Evolutionary conservation across 2,329 filamentous ascomycete species (phyloP), one percentile per base, ranked within the genome.

Genomic region (Ophiostoma tasmaniense): DNA sequence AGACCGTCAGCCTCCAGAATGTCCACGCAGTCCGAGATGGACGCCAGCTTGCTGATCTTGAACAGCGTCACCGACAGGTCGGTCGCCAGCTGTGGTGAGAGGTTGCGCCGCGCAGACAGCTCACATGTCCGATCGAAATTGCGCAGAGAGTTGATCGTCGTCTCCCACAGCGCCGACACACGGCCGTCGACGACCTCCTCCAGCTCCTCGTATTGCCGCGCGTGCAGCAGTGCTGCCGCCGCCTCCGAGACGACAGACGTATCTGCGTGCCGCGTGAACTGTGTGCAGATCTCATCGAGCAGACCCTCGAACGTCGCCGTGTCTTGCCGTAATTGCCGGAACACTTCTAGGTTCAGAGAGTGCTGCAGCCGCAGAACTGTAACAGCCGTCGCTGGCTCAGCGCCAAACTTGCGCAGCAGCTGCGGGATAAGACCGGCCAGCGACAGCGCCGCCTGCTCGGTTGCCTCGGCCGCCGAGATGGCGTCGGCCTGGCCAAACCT

Each of bases 181-280:
- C 94, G 96, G 75, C 84, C 85, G 72, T 95, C 90, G 1, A 93
- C 90, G 14, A 92, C 81, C 74, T 99, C 95, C 73, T 93, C 90
- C 42, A 97, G 86, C 75, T 97, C 94, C 71, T 95, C 92, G 71
- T 92, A 94, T 71, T 89, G 89, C 72, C 91, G 89, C 10, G 94
- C 93, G 76, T 96, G 92, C 39, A 97, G 80, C 50, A 99, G 86
- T 5, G 93, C 91, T 28, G 88, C 84, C 35, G 90, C 90, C 17
- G 93, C 94, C 77, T 97, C 93, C 13, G 88, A 87, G 64, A 99
- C 83, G 22, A 98, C 93, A 68, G 87, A 86, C 74, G 91, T 90
- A 75, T 96, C 92, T 61, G 91, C 91, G 76, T 99, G 95, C n/a
- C 92, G 88, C 74, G 90, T 88, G 79, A 99, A 98, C 74, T 99